A percentile compares a stretch with the other conserved stretches of the same genome.
Conservation (phyloP, 2,329 filamentous ascomycete genomes). For the Aspergillus awamori region DNA sequence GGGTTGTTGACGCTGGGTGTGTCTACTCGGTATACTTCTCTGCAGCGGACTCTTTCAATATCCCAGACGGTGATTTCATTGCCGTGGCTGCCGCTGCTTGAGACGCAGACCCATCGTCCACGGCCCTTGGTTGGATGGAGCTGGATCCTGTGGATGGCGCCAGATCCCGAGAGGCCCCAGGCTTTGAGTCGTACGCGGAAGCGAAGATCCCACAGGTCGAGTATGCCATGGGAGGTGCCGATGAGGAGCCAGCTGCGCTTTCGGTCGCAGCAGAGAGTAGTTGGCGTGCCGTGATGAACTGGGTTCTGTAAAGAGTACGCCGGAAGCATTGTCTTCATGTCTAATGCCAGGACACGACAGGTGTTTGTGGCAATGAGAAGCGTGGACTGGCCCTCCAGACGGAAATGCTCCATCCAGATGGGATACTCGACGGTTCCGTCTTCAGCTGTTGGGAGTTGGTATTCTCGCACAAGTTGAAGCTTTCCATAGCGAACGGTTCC, state of each 20-base stretch:
- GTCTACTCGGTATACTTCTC: constrained; percentile 78
- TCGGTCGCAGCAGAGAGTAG: constrained; percentile 84
- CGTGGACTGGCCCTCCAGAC: constrained; percentile 77
- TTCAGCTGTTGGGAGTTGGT: constrained; percentile 61
- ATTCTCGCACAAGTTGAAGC: constrained; percentile 74
- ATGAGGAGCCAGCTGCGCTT: constrained; percentile 88
- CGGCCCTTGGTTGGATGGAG: constrained; percentile 78
- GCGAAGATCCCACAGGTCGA: constrained; percentile 95
- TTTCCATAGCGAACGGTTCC: constrained; percentile 74
- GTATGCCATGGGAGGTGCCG: constrained; percentile 87
- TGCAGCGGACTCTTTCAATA: constrained; percentile 82
- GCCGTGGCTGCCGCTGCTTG: constrained; percentile 81
- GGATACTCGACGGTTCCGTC: constrained; percentile 67
- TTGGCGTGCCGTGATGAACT: constrained; percentile 86
- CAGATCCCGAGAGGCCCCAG: constrained; percentile 83
- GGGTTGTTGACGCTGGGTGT: constrained; percentile 25
- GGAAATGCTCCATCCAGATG: constrained; percentile 91
- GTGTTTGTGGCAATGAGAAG: constrained; percentile 84
- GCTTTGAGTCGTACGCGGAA: constrained; percentile 85
- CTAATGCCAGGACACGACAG: constrained; percentile 79
- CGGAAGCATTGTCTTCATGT: constrained; percentile 82
- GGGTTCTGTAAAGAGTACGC: constrained; percentile 83
- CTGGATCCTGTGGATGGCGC: constrained; percentile 75
- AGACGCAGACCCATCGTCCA: constrained; percentile 83
- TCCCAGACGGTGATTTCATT: constrained; percentile 92